Evolutionary conservation across 345 rosid genomes (phyloP).

Genomic region (Salix brachista): DNA sequence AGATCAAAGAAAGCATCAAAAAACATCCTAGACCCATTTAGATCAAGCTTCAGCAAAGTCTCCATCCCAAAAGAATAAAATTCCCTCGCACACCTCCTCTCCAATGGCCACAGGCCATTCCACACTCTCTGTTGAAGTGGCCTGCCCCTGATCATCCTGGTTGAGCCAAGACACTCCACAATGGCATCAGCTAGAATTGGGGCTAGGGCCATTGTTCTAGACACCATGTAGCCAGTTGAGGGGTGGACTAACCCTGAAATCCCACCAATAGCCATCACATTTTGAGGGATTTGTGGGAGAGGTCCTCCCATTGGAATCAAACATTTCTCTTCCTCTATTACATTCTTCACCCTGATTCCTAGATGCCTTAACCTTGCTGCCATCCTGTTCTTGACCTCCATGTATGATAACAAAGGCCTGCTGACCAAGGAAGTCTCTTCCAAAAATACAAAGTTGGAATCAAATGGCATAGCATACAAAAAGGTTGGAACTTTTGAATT

Average conservation of each 20-base stretch:
- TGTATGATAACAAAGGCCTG: constrained; percentile 48
- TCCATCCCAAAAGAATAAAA: constrained; percentile 65
- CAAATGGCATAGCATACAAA: constrained; percentile 63
- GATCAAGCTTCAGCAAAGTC: constrained; percentile 55
- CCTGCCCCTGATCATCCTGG: constrained; percentile 62
- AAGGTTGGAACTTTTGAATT: constrained; percentile 48
- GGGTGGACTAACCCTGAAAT: constrained; percentile 66
- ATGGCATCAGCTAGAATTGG: constrained; percentile 46
- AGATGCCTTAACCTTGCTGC: constrained; percentile 59
- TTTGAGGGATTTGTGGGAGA: constrained; percentile 58
- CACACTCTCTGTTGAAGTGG: constrained; percentile 48
- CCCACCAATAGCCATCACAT: constrained; percentile 61
- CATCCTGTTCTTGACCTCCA: constrained; percentile 58
- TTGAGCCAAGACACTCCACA: constrained; percentile 60
- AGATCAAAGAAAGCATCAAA: constrained; percentile 62
- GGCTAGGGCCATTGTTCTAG: constrained; percentile 46
- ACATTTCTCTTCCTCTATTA: constrained; percentile 63
- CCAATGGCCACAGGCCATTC: constrained; percentile 57
- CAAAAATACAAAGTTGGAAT: constrained; percentile 43
- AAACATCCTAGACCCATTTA: constrained; percentile 46
- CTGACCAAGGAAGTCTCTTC: constrained; percentile 68
- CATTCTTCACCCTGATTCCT: constrained; percentile 51
- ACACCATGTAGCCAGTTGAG: constrained; percentile 65
- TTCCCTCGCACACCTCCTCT: constrained; percentile 39
- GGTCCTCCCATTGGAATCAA: constrained; percentile 81